These are phyloP conservation scores for Geotrichum bryndzae DNA, from an alignment of 1,139 yeast species.

Conservation along the genomic window DNA sequence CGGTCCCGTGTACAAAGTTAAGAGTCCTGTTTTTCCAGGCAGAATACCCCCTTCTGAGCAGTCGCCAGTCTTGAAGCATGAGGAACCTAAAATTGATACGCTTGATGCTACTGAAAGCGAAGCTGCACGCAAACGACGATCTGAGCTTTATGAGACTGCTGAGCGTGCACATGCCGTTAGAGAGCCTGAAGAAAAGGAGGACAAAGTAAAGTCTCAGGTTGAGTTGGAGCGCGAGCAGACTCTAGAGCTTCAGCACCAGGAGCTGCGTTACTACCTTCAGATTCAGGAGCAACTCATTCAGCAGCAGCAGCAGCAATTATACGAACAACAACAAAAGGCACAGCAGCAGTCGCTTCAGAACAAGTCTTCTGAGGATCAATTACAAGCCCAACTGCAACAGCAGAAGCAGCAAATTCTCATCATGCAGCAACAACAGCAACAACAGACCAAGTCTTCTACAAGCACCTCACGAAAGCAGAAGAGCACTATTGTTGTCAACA, in stretches of 20 bases:
- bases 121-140: constrained; percentile 14
- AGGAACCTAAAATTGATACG: neutral
- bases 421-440: constrained; percentile 11
- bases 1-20: neutral
- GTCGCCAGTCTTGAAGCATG: neutral
- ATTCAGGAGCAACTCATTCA: constrained; percentile 15
- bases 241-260: constrained; percentile 17
- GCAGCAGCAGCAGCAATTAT: constrained; percentile 14
- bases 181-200: constrained; percentile 7
- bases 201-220: constrained; percentile 2
- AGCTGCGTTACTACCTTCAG: constrained; percentile 15
- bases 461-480: constrained; percentile 22
- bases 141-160: constrained; percentile 11
- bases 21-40: constrained; percentile 3
- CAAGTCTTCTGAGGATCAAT: constrained; percentile 8
- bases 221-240: constrained; percentile 17
- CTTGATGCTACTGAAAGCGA: constrained; percentile 9
- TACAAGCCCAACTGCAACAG: constrained; percentile 19
- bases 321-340: constrained; percentile 3
- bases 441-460: neutral
- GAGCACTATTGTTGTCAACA: constrained; percentile 44
- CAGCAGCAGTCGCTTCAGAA: constrained; percentile 4
- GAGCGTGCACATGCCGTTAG: constrained; percentile 10
- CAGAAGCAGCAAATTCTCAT: constrained; percentile 6
- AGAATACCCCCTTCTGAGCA: constrained; percentile 3